Evolutionary conservation across 176 grass and related monocot genomes (phyloP).

Genomic region (Cenchrus fungigraminus): DNA sequence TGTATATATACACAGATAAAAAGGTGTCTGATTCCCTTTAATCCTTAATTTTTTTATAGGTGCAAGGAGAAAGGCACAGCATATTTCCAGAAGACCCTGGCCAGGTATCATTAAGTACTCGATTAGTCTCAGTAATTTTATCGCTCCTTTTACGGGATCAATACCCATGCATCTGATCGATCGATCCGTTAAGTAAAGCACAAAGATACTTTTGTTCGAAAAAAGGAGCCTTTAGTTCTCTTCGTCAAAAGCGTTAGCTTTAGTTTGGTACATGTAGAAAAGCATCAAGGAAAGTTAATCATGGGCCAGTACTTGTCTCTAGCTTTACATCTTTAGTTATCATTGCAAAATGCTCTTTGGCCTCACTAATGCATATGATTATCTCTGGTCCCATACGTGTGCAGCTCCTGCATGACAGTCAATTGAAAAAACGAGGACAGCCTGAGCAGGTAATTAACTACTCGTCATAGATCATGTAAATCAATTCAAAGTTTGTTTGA

Average conservation of each 20-base stretch:
- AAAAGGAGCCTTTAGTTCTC: constrained; percentile 47
- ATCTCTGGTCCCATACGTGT: constrained; percentile 24
- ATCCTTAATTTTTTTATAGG: constrained; percentile 39
- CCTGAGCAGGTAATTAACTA: constrained; percentile 35
- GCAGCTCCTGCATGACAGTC: constrained; percentile 51
- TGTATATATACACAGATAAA: constrained; percentile 49
- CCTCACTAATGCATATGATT: constrained; percentile 27
- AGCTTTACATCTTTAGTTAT: constrained; percentile 53
- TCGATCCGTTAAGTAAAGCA: constrained; percentile 44
- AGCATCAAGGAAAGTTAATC: constrained; percentile 62
- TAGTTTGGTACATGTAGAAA: constrained; percentile 41
- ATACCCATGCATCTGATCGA: constrained; percentile 47
- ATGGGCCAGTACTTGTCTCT: constrained; percentile 56
- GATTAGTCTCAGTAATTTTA: constrained; percentile 30
- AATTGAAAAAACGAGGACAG: constrained; percentile 41
- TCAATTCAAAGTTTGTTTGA: background rate
- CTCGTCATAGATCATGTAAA: background rate
- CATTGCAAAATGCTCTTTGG: constrained; percentile 43
- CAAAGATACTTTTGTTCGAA: constrained; percentile 48
- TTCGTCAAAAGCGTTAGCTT: constrained; percentile 38
- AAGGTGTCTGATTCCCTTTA: constrained; percentile 47
- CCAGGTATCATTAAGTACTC: constrained; percentile 63
- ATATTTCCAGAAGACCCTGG: constrained; percentile 79
- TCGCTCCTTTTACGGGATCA: constrained; percentile 42
- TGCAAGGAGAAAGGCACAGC: constrained; percentile 46